phyloP scores from a whole-genome alignment of 176 grass and related monocot genomes.

The Olyra latifolia region DNA sequence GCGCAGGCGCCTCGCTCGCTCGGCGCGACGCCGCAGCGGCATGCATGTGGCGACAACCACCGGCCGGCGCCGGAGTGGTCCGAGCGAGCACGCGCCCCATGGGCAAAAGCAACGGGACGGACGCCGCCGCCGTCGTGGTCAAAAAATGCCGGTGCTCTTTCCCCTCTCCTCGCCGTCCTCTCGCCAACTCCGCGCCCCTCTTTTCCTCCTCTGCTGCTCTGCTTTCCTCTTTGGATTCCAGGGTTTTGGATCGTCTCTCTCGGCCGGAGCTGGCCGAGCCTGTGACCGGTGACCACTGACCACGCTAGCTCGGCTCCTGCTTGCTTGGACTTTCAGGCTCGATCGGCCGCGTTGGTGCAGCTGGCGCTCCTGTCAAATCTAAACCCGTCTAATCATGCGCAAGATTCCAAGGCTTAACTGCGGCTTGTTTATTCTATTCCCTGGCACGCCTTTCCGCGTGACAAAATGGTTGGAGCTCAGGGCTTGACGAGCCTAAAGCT shows the following conservation, averaged over 20 bases:
- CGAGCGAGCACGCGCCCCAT: constrained; percentile 27
- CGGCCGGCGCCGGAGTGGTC: neutral
- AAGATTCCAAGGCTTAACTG: constrained; percentile 23
- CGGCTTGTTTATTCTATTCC: constrained; percentile 15
- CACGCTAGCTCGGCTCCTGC: too few relatives aligned
- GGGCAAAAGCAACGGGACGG: constrained; percentile 19
- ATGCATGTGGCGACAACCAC: constrained; percentile 42
- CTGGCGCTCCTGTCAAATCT: neutral
- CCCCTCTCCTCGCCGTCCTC: neutral
- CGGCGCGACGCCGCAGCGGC: neutral
- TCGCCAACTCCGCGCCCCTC: neutral
- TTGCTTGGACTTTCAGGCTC: too few relatives aligned
- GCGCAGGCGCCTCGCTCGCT: neutral
- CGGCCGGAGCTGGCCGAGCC: neutral
- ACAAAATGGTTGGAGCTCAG: constrained; percentile 50
- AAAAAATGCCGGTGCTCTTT: constrained; percentile 43
- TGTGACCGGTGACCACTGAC: too few relatives aligned
- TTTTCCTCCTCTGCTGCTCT: neutral
- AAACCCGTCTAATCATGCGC: constrained; percentile 30
- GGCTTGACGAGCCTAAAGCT: constrained; percentile 20
- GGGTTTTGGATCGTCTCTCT: neutral
- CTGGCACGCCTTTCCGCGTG: constrained; percentile 44
- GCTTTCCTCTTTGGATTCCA: neutral
- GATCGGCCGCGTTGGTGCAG: too few relatives aligned
- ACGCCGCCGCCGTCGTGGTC: constrained; percentile 22